Evolutionary conservation across 495 filamentous ascomycete genomes (phyloP), one percentile per base, ranked within the genome.

Genomic region (Lepidopterella palustris): DNA sequence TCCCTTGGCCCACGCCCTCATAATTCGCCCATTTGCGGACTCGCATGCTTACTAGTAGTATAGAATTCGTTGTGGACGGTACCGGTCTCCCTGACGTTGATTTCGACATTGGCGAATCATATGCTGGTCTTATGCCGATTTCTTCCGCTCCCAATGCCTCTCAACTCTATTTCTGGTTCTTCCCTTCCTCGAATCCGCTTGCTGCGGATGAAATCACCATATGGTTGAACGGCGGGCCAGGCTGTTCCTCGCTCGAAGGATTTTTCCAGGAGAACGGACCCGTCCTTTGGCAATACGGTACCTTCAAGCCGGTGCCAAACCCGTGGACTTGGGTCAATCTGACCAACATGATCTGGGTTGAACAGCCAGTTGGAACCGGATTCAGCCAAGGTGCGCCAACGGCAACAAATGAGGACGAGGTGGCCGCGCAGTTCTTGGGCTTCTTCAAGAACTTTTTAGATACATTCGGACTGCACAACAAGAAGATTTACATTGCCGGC

Each of bases 331-430:
- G 85, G 86, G 77, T 79, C 26, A 89, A 87, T 40, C 73, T 93
- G 45, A 89, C 88, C 48, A 91, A 91, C 65, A 76, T 90, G 62
- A 77, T 91, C 48, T 91, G 82, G 72, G 72, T 89, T 20, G 87
- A 90, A 52, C 88, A 92, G 64, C 89, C 89, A 0, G 83, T 89
- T 13, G 87, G 88, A 31, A 89, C 87, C 9, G 89, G 84, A 4
- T 87, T 80, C 62, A 76, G 80, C 0, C 75, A 77, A 53, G 83
- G 83, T 1, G 78, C 68, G 0, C 78, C 81, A 1, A 80, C 74
- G 13, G 81, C 79, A 24, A 79, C 66, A 2, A 76, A 74, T 40
- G 75, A 85, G 61, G 77, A 81, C 26, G 78, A 85, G 29, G 78
- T 78, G 25, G 82, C 82, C 0, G 66, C 77, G 57, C 77, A 86